phyloP scores from a whole-genome alignment of 306 rosid species.

The Acacia acuminata region DNA sequence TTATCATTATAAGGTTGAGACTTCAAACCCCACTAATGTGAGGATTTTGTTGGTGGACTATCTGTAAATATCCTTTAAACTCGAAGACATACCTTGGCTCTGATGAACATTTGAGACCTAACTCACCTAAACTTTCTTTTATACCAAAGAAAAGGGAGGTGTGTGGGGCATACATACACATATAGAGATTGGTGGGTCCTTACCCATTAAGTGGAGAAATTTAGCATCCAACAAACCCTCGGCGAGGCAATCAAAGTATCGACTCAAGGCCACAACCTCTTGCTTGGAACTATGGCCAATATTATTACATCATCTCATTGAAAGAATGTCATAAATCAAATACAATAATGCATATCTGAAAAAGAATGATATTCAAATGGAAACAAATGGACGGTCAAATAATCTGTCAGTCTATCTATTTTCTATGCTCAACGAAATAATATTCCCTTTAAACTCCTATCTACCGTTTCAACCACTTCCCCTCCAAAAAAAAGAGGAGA shows the following conservation, averaged over 20 bases:
- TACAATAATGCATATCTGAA: not conserved
- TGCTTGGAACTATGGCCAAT: not conserved
- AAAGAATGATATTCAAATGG: not conserved
- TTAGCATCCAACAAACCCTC: not conserved
- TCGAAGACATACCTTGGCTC: no score
- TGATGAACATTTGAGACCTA: no score
- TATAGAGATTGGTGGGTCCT: not conserved
- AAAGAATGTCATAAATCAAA: conserved; percentile 2
- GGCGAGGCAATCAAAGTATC: not conserved
- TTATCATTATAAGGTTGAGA: no score
- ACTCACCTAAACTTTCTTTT: no score
- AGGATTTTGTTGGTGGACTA: no score
- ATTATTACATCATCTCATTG: not conserved
- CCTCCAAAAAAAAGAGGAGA: not conserved
- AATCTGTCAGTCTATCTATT: conserved; percentile 25
- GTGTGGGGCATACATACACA: no score
- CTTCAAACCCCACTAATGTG: no score
- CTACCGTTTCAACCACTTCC: not conserved
- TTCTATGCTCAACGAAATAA: not conserved
- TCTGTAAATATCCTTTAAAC: no score
- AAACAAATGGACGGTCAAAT: not conserved
- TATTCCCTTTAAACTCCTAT: conserved; percentile 21
- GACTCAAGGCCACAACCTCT: not conserved
- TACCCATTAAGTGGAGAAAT: not conserved
- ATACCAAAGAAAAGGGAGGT: not conserved